Evolutionary conservation across 1,139 yeast species (phyloP).

Genomic region (Sugiyamaella sp.): DNA sequence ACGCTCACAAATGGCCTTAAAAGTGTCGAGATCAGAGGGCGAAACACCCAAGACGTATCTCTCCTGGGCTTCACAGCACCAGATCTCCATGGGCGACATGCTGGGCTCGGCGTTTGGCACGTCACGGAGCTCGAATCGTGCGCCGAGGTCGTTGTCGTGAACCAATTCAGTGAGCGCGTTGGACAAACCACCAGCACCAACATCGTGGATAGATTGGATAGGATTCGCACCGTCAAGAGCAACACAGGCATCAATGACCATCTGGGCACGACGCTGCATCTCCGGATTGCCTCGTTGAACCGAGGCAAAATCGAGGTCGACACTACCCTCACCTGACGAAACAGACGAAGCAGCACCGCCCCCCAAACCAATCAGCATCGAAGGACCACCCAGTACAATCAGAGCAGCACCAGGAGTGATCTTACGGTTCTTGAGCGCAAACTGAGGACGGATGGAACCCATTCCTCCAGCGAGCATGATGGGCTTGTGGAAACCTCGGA

Average conservation of each 20-base stretch:
- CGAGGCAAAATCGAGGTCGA: conserved; percentile 94
- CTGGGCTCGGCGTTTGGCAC: conserved; percentile 93
- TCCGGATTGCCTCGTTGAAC: conserved; percentile 99
- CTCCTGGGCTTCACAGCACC: conserved; percentile 99
- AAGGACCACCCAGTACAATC: conserved; percentile 96
- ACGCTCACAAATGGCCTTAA: conserved; percentile 82
- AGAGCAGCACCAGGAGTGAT: conserved; percentile 92
- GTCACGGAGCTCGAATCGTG: conserved; percentile 86
- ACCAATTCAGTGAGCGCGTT: conserved; percentile 97
- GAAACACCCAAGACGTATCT: conserved; percentile 94
- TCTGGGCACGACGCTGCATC: conserved; percentile 98
- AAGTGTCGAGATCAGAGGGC: conserved; percentile 70
- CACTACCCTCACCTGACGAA: conserved; percentile 94
- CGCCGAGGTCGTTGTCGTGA: conserved; percentile 96
- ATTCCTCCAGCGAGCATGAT: conserved; percentile 99
- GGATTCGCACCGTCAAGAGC: conserved; percentile 82
- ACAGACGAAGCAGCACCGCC: conserved; percentile 99
- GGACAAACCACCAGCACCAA: conserved; percentile 99
- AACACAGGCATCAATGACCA: conserved; percentile 93
- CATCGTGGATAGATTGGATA: conserved; percentile 95
- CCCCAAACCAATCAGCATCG: conserved; percentile 98
- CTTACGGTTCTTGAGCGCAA: conserved; percentile 82
- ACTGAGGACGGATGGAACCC: conserved; percentile 93
- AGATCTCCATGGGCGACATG: conserved; percentile 99
- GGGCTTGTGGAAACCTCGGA: conserved; percentile 98